phyloP scores from a whole-genome alignment of 23 red algal species.

The Gracilaria vermiculophylla region DNA sequence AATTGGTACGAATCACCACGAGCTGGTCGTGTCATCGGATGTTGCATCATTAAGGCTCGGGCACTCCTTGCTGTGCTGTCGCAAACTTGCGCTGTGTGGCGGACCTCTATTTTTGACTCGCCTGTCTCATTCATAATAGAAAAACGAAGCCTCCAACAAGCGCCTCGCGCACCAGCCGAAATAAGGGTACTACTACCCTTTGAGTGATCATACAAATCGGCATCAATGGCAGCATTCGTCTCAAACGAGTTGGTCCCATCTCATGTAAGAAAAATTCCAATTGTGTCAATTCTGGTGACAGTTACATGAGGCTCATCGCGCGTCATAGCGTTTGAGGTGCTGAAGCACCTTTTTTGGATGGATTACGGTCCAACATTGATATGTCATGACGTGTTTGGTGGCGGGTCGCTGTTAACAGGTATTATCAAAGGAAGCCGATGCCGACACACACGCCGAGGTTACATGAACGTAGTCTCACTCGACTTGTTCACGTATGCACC shows the following conservation, averaged over 20 bases:
- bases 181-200: no score
- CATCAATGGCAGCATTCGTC: not conserved
- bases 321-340: not conserved
- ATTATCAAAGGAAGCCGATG: not conserved
- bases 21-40: not conserved
- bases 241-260: slow-evolving; percentile 8
- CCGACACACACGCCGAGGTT: not conserved
- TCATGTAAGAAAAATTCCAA: not conserved
- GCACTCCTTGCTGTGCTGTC: not conserved
- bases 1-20: not conserved
- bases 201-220: not conserved
- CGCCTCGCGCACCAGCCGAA: no score
- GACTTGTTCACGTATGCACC: not conserved
- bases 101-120: slow-evolving; percentile 6
- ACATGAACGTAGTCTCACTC: not conserved
- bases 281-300: slow-evolving; percentile 1
- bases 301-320: not conserved
- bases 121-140: not conserved
- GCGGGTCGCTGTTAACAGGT: not conserved
- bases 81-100: not conserved
- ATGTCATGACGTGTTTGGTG: not conserved
- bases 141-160: no score
- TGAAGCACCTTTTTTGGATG: not conserved
- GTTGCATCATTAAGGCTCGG: slow-evolving; percentile 12
- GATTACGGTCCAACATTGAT: not conserved